Evolutionary conservation across 805 yeast species (phyloP).

Genomic region (Wickerhamiella vanderwaltii): DNA sequence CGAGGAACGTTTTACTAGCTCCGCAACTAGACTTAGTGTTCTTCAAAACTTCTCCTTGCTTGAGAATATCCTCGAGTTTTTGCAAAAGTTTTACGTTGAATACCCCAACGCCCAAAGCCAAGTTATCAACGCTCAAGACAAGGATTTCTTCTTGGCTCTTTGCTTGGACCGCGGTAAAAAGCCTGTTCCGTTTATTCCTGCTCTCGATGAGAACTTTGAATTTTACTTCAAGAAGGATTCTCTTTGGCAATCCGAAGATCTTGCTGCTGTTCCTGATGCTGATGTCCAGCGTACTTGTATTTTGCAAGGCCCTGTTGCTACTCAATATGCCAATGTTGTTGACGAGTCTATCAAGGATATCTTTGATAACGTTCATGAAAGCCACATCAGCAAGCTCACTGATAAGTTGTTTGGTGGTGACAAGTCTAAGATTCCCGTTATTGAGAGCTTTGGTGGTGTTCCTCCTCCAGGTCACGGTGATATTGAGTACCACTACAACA

Average conservation of each 20-base stretch:
- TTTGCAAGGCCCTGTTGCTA: conserved; percentile 97
- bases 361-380: conserved; percentile 78
- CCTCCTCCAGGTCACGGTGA: conserved; percentile 29
- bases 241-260: conserved; percentile 95
- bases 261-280: conserved; percentile 88
- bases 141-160: conserved; percentile 77
- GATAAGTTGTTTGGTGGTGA: conserved; percentile 62
- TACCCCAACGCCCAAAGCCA: conserved; percentile 71
- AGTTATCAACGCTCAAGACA: conserved; percentile 87
- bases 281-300: conserved; percentile 99
- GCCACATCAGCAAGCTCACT: conserved; percentile 57
- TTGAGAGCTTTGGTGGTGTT: conserved; percentile 78
- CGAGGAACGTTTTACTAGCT: conserved; percentile 79
- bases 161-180: conserved; percentile 79
- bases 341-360: conserved; percentile 90
- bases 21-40: conserved; percentile 36
- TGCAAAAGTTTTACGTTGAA: conserved; percentile 47
- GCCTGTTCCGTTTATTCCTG: conserved; percentile 97
- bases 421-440: conserved; percentile 62
- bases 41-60: conserved; percentile 63
- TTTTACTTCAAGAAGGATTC: conserved; percentile 97
- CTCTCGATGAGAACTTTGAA: conserved; percentile 86
- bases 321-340: conserved; percentile 72
- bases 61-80: conserved; percentile 44
- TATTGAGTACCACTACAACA: conserved; percentile 26